Conservation (phyloP, 768 basidiomycete genomes). For the Hemileccinum rubropunctum region DNA sequence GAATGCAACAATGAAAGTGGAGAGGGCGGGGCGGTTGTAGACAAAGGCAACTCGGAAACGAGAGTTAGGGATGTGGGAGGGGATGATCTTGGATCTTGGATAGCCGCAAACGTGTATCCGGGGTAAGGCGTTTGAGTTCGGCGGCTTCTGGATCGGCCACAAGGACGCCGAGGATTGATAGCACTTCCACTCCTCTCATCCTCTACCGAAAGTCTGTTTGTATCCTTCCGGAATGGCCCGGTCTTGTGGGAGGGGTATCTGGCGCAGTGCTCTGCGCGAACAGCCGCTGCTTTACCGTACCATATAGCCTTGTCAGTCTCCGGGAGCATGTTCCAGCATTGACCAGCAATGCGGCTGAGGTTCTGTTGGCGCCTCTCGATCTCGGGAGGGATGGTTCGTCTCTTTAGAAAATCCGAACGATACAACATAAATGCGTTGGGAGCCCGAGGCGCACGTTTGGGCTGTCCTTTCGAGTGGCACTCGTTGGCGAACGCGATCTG, state of each 20-base stretch:
- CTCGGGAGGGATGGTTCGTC: constrained; percentile 38
- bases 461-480: constrained; percentile 3
- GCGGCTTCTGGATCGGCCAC: constrained; percentile 30
- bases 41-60: constrained; percentile 1
- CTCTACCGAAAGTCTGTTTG: constrained; percentile 11
- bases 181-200: constrained; percentile 35
- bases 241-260: constrained; percentile 31
- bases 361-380: constrained; percentile 55
- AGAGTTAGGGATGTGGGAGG: constrained; percentile 4
- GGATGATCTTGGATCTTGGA: constrained; percentile 1
- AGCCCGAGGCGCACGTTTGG: constrained; percentile 43
- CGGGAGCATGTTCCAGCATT: constrained; percentile 49
- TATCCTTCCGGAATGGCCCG: constrained; percentile 23
- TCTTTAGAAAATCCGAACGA: constrained; percentile 49
- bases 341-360: constrained; percentile 49
- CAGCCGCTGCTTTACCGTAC: constrained; percentile 29
- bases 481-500: not conserved
- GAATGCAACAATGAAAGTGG: constrained; percentile 14
- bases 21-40: constrained; percentile 9
- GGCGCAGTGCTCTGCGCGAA: constrained; percentile 26
- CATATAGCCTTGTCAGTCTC: constrained; percentile 35
- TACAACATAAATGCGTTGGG: constrained; percentile 60
- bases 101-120: constrained; percentile 13
- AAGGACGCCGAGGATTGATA: constrained; percentile 34
- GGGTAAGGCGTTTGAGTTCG: constrained; percentile 21